These are phyloP conservation scores for Celoporthe dispersa DNA, from an alignment of 2,329 filamentous ascomycete species.

Conservation along the genomic window DNA sequence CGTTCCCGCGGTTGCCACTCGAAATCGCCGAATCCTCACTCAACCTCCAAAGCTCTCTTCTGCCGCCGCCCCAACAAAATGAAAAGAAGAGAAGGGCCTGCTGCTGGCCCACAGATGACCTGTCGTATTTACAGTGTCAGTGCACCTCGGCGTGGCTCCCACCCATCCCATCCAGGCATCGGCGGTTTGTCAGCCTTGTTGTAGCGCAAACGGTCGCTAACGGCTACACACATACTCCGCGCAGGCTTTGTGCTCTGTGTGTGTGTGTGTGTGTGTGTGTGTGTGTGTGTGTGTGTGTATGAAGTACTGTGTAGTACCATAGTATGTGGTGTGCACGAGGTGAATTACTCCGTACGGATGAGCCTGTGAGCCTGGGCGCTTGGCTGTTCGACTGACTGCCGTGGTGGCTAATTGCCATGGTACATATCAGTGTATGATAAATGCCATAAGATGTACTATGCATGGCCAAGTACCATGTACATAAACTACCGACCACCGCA, in stretches of 20 bases:
- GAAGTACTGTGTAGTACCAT: neutral
- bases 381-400: neutral
- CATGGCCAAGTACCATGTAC: neutral
- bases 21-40: neutral
- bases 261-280: neutral
- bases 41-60: neutral
- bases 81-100: neutral
- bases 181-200: neutral
- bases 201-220: neutral
- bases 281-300: neutral
- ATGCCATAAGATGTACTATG: neutral
- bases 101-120: neutral
- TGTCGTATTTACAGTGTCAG: neutral
- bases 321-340: neutral
- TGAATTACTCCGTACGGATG: neutral
- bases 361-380: neutral
- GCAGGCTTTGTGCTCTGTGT: neutral
- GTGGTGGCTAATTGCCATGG: neutral
- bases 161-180: neutral
- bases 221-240: neutral
- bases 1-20: constrained; percentile 2
- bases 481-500: neutral
- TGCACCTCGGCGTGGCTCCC: neutral
- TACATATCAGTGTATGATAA: neutral
- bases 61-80: neutral